Evolutionary conservation across 805 yeast species (phyloP).

Genomic region (Nakazawaea molendinolei): DNA sequence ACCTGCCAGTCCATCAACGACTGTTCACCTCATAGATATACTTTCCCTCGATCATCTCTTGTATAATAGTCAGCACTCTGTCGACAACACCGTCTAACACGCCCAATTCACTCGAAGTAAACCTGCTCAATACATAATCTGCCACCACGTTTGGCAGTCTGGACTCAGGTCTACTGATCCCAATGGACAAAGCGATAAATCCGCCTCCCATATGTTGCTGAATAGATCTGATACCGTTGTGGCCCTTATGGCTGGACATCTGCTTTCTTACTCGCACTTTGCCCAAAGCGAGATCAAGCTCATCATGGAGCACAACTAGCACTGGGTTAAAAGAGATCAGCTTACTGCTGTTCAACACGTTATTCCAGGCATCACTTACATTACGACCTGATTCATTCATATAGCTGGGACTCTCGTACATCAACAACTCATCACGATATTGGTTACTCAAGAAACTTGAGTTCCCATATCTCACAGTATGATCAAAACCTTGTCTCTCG

Average conservation of each 20-base stretch:
- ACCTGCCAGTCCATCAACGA: not conserved
- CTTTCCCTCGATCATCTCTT: slow-evolving; percentile 25
- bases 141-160: slow-evolving; percentile 40
- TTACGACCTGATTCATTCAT: slow-evolving; percentile 74
- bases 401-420: slow-evolving; percentile 44
- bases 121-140: slow-evolving; percentile 55
- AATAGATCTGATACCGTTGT: slow-evolving; percentile 72
- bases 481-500: slow-evolving; percentile 15
- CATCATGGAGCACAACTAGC: slow-evolving; percentile 72
- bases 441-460: slow-evolving; percentile 18
- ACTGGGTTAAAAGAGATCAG: slow-evolving; percentile 25
- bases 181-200: slow-evolving; percentile 65
- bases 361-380: slow-evolving; percentile 41
- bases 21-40: slow-evolving; percentile 19
- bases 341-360: slow-evolving; percentile 21
- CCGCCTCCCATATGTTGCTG: slow-evolving; percentile 37
- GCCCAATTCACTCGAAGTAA: slow-evolving; percentile 38
- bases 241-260: slow-evolving; percentile 67
- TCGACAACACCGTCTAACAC: slow-evolving; percentile 32
- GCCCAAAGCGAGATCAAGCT: slow-evolving; percentile 61
- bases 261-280: slow-evolving; percentile 54
- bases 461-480: slow-evolving; percentile 16
- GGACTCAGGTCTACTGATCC: slow-evolving; percentile 62
- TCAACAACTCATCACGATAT: slow-evolving; percentile 27
- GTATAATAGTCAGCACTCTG: slow-evolving; percentile 30